Evolutionary conservation across 2,329 filamentous ascomycete genomes (phyloP), one percentile per base, ranked within the genome.

Genomic region (Fusarium sarcochroum): DNA sequence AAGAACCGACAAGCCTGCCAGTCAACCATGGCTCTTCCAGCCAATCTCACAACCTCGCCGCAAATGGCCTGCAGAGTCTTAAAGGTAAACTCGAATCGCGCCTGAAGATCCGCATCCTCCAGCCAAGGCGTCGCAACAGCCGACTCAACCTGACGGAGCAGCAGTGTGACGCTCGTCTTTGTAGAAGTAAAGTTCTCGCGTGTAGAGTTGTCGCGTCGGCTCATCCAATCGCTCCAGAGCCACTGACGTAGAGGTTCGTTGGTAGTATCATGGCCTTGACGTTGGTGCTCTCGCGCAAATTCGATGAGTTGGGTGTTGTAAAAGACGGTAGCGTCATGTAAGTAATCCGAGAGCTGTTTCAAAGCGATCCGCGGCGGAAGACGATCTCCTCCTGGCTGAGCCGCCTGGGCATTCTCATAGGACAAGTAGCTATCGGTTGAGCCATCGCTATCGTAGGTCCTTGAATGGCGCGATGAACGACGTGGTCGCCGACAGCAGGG

Each of bases 341-440:
- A 52, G 14, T 45, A 49, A 50, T 69, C 66, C 6, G 63, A 58
- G 18, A 69, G 63, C 50, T 67, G 62, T 11, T 63, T 59, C 20
- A 69, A 48, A 10, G 66, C 66, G 21, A 69, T 52, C 11, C 62
- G 67, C n/a, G 63, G 66, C n/a, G 62, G 67, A n/a, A 69, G 66
- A 6, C 38, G 44, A 20, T 50, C 50, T 30, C 7, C 27, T 41
- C 25, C 48, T 35, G 59, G 49, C 25, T 40, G 57, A n/a, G 38
- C 17, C 13, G 27, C 20, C 10, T 51, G 53, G 20, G 13, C 34
- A 11, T 50, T 45, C 21, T 59, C 32, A 18, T 53, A 63, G 4
- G 57, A 63, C 10, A 44, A 21, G 27, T 53, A 67, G 20, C 38
- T 46, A 7, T 63, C 45, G 13, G 38, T 35, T 42, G 64, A 58